Evolutionary conservation across 2,329 filamentous ascomycete species (phyloP).

Genomic region (Fusarium musae): DNA sequence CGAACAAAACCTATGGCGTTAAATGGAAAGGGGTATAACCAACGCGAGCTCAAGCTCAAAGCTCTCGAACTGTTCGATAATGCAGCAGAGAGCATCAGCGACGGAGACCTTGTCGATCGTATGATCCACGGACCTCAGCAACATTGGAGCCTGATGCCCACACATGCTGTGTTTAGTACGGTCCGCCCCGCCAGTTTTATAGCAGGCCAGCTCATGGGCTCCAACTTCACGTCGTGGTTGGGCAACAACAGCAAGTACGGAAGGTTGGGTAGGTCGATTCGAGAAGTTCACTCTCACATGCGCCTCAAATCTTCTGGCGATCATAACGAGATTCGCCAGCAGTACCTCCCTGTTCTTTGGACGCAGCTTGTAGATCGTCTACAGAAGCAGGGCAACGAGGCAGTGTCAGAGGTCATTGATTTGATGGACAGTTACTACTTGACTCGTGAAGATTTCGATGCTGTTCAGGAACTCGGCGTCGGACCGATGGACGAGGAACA

Average conservation of each 20-base stretch:
- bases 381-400: constrained; percentile 82
- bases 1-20: constrained; percentile 79
- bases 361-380: constrained; percentile 79
- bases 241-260: constrained; percentile 92
- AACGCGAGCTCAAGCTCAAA: constrained; percentile 80
- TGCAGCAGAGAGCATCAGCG: constrained; percentile 95
- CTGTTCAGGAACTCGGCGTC: constrained; percentile 89
- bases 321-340: constrained; percentile 91
- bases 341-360: constrained; percentile 93
- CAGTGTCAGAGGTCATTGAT: constrained; percentile 84
- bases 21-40: constrained; percentile 64
- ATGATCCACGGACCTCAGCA: constrained; percentile 99
- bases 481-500: constrained; percentile 81
- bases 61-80: constrained; percentile 86
- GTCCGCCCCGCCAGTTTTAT: constrained; percentile 90
- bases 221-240: constrained; percentile 89
- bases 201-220: constrained; percentile 78
- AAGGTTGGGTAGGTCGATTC: constrained; percentile 81
- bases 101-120: constrained; percentile 93
- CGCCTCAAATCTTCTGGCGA: constrained; percentile 90
- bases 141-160: constrained; percentile 98
- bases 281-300: constrained; percentile 98
- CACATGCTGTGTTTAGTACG: constrained; percentile 94
- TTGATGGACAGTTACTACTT: constrained; percentile 98
- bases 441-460: constrained; percentile 94